These are phyloP conservation scores for Acorus gramineus DNA, from an alignment of 106 monocot genomes.

Conservation along the genomic window DNA sequence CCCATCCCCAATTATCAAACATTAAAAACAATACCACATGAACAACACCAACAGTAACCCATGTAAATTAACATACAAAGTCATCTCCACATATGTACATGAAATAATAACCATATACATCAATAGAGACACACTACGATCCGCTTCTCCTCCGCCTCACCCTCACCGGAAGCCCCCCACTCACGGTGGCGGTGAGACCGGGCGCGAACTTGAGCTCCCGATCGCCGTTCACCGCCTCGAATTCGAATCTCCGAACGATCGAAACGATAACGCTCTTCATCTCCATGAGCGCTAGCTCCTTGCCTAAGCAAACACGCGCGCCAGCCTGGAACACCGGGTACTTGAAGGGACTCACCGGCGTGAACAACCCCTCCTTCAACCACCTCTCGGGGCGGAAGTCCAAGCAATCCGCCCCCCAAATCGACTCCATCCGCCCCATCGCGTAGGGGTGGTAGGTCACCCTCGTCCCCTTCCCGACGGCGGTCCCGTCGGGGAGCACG, in stretches of 20 bases:
- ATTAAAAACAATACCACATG: too few species aligned
- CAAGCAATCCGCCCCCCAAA: conserved; percentile 48
- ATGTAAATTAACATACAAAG: too few species aligned
- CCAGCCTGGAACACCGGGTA: conserved; percentile 71
- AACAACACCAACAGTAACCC: too few species aligned
- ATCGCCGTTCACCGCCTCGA: conserved; percentile 4
- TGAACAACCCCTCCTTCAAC: conserved; percentile 33
- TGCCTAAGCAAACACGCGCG: conserved; percentile 48
- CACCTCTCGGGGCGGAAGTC: conserved; percentile 56
- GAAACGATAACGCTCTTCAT: conserved; percentile 41
- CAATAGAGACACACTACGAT: too few species aligned
- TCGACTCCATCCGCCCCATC: conserved; percentile 52
- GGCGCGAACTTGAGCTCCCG: conserved; percentile 35
- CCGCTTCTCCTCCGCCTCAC: too few species aligned
- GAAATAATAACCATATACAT: too few species aligned
- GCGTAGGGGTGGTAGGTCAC: conserved; percentile 31
- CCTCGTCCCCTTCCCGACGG: conserved; percentile 11
- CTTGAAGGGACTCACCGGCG: conserved; percentile 38
- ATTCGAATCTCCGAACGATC: conserved; percentile 31
- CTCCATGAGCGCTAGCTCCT: conserved; percentile 70
- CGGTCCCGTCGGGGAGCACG: conserved; percentile 19
- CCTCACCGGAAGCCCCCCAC: conserved; percentile 13
- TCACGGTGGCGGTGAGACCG: conserved; percentile 43
- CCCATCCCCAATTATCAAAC: too few species aligned
- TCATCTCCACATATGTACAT: too few species aligned